Evolutionary conservation across 1,284 basidiomycete species (phyloP), one percentile per base, ranked within the genome.

Genomic region (Agroathelia rolfsii): DNA sequence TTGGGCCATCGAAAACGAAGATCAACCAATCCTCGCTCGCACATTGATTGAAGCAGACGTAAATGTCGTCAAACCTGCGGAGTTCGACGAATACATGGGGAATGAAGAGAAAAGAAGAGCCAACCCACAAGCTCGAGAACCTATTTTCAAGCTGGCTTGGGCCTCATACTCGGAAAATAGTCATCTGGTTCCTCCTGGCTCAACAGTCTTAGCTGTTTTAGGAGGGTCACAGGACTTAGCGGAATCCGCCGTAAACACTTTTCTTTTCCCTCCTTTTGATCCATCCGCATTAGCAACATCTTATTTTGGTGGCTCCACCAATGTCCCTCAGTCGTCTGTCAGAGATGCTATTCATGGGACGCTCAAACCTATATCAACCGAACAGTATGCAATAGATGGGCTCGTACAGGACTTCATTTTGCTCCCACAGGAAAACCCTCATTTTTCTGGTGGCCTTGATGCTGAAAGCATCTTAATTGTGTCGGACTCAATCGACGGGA

Each of bases 131-230:
- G 17, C 7, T 3, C 63, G 77, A 40, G 89, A 94, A 51, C 87
- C 90, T 1, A 77, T 96, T 27, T 93, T 87, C 67, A 90, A 88
- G 53, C 64, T 95, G 4, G 62, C 80, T 0, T 95, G 92, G 92
- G 81, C 77, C 34, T 67, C 71, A 1, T 87, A 81, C 52, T 62
- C 76, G 0, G 74, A 79, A n/a, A n/a, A n/a, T n/a, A n/a, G 42
- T 69, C 72, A 3, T 50, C 62, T 3, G 75, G 78, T 53, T 66
- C 72, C 10, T 62, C 72, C 73, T 21, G 80, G 80, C 3, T 70
- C 76, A 28, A 86, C 84, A 1, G 62, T 75, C 2, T 57, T 96
- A 8, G 68, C 83, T 0, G 64, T 94, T 5, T 65, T 96, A 10
- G 90, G 90, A 11, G 90, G 90, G 1, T n/a, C n/a, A n/a, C 62